Conservation (phyloP, 306 rosid species). For the Lagenaria siceraria region DNA sequence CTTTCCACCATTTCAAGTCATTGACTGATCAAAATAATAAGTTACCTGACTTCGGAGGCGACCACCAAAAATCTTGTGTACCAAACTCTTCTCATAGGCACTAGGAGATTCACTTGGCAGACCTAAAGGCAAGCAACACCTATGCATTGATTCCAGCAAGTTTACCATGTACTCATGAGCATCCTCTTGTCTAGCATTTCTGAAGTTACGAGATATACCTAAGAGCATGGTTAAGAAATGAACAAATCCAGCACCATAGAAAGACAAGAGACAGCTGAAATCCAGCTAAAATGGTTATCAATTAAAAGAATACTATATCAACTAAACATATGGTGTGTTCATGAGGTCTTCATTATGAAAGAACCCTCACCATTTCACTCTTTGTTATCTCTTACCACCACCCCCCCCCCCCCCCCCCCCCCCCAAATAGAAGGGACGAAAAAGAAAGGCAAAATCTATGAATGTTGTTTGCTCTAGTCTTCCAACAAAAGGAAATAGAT, state of each 20-base stretch:
- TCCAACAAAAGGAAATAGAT: too few species aligned
- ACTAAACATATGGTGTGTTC: not conserved
- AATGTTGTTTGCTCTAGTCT: too few species aligned
- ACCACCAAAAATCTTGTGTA: constrained; percentile 93
- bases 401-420: too few species aligned
- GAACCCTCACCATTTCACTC: not conserved
- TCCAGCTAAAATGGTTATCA: not conserved
- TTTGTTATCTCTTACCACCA: too few species aligned
- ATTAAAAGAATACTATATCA: not conserved
- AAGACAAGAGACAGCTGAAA: not conserved
- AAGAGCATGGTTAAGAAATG: constrained; percentile 34
- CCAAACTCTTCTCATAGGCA: constrained; percentile 95
- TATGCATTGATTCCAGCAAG: constrained; percentile 95
- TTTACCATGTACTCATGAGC: constrained; percentile 99
- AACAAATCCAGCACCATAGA: constrained; percentile 11
- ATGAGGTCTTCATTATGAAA: not conserved
- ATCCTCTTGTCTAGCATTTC: constrained; percentile 87
- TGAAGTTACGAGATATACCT: constrained; percentile 89
- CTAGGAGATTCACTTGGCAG: constrained; percentile 85
- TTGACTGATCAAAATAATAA: not conserved
- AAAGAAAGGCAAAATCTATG: too few species aligned
- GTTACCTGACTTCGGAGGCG: constrained; percentile 87
- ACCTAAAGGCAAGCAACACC: constrained; percentile 91
- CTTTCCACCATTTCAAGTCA: not conserved
- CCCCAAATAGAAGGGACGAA: too few species aligned